Conservation (phyloP, 2,329 filamentous ascomycete species). For the Herpotrichia juniperi region DNA sequence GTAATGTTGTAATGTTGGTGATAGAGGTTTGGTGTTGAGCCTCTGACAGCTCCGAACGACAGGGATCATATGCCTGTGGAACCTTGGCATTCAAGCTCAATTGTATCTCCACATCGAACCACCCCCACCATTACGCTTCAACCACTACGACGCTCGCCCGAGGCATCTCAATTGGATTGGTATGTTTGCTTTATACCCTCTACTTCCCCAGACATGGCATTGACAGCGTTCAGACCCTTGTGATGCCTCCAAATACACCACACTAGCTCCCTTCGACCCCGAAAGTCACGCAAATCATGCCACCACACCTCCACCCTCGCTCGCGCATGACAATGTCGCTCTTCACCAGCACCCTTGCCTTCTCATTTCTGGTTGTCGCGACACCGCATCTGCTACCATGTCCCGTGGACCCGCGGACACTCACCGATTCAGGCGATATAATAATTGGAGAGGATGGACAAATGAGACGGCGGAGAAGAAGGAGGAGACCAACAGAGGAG, state of each 20-base stretch:
- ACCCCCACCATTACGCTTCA: constrained; percentile 17
- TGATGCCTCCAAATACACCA: constrained; percentile 33
- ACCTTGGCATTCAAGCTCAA: constrained; percentile 10
- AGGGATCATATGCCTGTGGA: constrained; percentile 17
- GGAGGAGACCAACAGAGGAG: constrained; percentile 36
- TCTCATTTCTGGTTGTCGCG: constrained; percentile 90
- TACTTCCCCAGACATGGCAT: constrained; percentile 6
- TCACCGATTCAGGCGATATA: constrained; percentile 84
- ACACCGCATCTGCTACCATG: constrained; percentile 91
- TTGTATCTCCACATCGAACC: constrained; percentile 28
- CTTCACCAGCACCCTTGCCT: constrained; percentile 89
- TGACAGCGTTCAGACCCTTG: constrained; percentile 27
- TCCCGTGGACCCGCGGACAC: constrained; percentile 75
- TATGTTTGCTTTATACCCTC: constrained; percentile 9
- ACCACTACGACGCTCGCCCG: constrained; percentile 17
- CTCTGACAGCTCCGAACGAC: constrained; percentile 3
- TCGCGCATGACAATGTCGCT: constrained; percentile 92
- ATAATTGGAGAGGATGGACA: too few relatives aligned
- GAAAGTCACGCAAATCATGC: constrained; percentile 59
- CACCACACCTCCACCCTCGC: constrained; percentile 86
- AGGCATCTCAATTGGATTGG: constrained; percentile 40
- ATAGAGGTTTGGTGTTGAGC: constrained; percentile 6
- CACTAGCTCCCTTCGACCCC: constrained; percentile 21
- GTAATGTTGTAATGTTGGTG: constrained; percentile 1
- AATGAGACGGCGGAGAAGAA: constrained; percentile 48